Conservation (phyloP, 2,329 filamentous ascomycete genomes). For the Helotiales sp. region DNA sequence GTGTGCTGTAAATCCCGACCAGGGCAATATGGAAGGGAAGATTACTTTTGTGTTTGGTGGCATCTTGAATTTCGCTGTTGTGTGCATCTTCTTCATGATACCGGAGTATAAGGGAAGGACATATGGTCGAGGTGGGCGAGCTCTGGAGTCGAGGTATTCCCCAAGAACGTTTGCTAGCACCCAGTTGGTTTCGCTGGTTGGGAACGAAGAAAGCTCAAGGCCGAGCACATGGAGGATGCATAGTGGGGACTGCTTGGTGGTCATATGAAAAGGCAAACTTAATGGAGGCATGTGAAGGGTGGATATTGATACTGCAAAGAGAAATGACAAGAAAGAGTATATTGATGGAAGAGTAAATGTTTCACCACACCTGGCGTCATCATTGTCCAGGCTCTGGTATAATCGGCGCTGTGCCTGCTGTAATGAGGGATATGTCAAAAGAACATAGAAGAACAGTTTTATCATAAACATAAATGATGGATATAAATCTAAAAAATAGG, state of each 20-base stretch:
- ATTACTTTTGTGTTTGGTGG: conserved; percentile 50
- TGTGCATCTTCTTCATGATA: conserved; percentile 52
- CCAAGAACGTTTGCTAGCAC: conserved; percentile 2
- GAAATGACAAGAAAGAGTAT: background rate
- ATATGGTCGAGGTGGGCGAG: conserved; percentile 52
- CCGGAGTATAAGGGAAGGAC: conserved; percentile 52
- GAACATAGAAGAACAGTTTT: background rate
- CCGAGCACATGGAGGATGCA: conserved; percentile 4
- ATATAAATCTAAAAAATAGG: background rate
- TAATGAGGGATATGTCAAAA: too few relatives aligned
- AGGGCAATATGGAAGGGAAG: conserved; percentile 46
- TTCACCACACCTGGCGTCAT: background rate
- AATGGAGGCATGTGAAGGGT: background rate
- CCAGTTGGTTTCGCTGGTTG: background rate
- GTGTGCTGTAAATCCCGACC: conserved; percentile 48
- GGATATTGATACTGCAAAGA: background rate
- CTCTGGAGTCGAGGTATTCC: conserved; percentile 6
- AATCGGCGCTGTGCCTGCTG: background rate
- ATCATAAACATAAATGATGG: background rate
- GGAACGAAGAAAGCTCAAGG: conserved; percentile 1
- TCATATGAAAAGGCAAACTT: background rate
- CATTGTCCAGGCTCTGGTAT: background rate
- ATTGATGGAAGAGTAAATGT: background rate
- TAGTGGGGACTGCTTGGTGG: background rate
- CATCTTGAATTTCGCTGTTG: conserved; percentile 44